Conservation (phyloP, 495 filamentous ascomycete genomes). For the Filosporella fistucella region DNA sequence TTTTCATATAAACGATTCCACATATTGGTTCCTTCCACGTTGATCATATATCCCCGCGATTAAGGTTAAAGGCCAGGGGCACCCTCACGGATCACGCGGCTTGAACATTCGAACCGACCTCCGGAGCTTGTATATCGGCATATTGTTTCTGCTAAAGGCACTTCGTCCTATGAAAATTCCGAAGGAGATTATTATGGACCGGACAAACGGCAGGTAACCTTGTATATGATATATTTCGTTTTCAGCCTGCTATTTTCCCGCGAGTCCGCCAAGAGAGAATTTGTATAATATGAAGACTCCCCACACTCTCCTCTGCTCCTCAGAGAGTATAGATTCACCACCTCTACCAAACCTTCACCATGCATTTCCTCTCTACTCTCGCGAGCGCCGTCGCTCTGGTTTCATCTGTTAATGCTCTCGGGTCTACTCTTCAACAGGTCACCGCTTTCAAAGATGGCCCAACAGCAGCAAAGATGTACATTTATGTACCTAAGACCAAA, state of each 20-base stretch:
- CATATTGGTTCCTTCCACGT: not conserved
- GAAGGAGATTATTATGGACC: not conserved
- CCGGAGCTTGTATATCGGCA: not conserved
- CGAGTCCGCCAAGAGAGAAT: not conserved
- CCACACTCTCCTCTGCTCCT: not conserved
- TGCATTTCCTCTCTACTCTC: conserved; percentile 32
- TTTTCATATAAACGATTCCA: conserved; percentile 5
- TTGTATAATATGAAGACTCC: not conserved
- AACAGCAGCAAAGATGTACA: conserved; percentile 45
- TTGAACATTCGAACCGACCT: too few species aligned
- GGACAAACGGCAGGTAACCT: not conserved
- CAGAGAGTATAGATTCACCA: not conserved
- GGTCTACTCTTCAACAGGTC: conserved; percentile 20
- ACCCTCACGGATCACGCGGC: too few species aligned
- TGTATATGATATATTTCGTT: conserved; percentile 1
- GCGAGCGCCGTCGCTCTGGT: conserved; percentile 29
- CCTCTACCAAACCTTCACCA: conserved; percentile 19
- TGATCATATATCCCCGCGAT: not conserved
- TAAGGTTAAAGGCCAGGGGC: not conserved
- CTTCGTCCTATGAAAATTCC: not conserved
- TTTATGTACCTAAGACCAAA: conserved; percentile 48
- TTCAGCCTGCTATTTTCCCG: conserved; percentile 1
- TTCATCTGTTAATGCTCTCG: conserved; percentile 8
- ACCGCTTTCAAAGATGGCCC: conserved; percentile 36
- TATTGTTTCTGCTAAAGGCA: conserved; percentile 2